These are phyloP conservation scores for Solanum pinnatisectum DNA, from an alignment of 257 asterid species.

Conservation along the genomic window DNA sequence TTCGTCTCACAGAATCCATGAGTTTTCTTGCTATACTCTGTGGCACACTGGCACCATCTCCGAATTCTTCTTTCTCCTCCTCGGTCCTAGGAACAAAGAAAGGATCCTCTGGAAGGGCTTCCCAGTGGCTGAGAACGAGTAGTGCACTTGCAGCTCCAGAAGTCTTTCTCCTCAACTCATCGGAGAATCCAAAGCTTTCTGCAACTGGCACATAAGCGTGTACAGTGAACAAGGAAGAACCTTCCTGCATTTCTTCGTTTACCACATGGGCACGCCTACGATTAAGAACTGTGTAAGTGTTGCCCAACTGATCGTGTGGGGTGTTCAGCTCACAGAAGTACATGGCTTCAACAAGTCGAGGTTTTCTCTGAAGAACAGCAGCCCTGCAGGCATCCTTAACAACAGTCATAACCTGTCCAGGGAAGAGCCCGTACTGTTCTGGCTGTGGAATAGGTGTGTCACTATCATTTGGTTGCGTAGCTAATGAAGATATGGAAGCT, in stretches of 20 bases:
- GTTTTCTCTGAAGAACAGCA: constrained; percentile 63
- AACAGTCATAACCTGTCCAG: constrained; percentile 82
- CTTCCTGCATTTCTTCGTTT: constrained; percentile 97
- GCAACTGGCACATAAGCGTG: constrained; percentile 87
- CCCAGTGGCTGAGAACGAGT: constrained; percentile 89
- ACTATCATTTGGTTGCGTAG: constrained; percentile 25
- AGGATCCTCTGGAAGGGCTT: constrained; percentile 61
- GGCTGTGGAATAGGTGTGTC: constrained; percentile 34
- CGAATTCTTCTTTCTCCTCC: constrained; percentile 78
- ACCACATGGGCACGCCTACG: constrained; percentile 74
- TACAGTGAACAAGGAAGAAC: constrained; percentile 75
- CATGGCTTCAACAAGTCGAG: constrained; percentile 75
- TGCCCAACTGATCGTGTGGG: constrained; percentile 74
- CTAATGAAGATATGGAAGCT: constrained; percentile 41
- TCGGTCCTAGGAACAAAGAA: constrained; percentile 83
- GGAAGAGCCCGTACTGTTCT: constrained; percentile 62
- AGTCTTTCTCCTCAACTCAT: constrained; percentile 85
- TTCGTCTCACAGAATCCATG: constrained; percentile 64
- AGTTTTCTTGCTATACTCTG: constrained; percentile 72
- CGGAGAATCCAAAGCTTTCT: constrained; percentile 90
- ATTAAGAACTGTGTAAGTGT: constrained; percentile 79
- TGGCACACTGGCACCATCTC: constrained; percentile 65
- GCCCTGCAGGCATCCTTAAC: constrained; percentile 92
- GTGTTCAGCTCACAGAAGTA: constrained; percentile 85
- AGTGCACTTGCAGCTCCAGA: constrained; percentile 81